Percentiles rank a stretch among this genome's conserved stretches.
phyloP scores from a whole-genome alignment of 2,329 filamentous ascomycete species.

The Colletotrichum lindemuthianum region DNA sequence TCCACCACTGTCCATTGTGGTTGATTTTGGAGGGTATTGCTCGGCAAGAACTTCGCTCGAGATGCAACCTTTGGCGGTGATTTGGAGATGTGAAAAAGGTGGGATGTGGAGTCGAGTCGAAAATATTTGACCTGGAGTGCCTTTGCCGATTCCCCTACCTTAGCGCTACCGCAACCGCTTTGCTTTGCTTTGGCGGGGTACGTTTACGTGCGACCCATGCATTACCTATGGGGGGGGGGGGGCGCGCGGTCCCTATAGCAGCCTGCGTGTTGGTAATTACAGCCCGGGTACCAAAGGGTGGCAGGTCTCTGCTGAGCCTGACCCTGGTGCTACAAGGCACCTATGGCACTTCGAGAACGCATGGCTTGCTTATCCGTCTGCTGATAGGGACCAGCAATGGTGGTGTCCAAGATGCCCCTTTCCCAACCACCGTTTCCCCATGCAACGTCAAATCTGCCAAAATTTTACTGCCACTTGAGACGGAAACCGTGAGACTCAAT shows the following conservation, averaged over 20 bases:
- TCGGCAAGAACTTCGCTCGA: constrained; percentile 31
- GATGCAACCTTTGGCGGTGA: constrained; percentile 29
- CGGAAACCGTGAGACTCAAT: no score
- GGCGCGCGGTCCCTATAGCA: constrained; percentile 21
- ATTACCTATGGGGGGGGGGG: background rate
- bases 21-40: constrained; percentile 23
- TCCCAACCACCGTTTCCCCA: no score
- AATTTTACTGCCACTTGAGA: no score
- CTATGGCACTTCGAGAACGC: no score
- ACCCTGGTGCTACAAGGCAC: background rate
- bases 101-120: constrained; percentile 33
- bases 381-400: no score
- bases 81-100: constrained; percentile 34
- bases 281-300: background rate
- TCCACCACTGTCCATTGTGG: constrained; percentile 39
- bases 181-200: constrained; percentile 32
- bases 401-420: no score
- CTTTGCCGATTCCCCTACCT: background rate
- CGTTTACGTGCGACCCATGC: constrained; percentile 1
- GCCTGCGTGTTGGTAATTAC: background rate
- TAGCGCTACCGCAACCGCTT: background rate
- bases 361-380: no score
- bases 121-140: constrained; percentile 35
- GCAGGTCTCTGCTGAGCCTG: constrained; percentile 19
- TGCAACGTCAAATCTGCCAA: no score